Percentiles rank a stretch among this genome's conserved stretches.
phyloP scores from a whole-genome alignment of 2,329 filamentous ascomycete genomes.

The Salinomyces thailandicus region DNA sequence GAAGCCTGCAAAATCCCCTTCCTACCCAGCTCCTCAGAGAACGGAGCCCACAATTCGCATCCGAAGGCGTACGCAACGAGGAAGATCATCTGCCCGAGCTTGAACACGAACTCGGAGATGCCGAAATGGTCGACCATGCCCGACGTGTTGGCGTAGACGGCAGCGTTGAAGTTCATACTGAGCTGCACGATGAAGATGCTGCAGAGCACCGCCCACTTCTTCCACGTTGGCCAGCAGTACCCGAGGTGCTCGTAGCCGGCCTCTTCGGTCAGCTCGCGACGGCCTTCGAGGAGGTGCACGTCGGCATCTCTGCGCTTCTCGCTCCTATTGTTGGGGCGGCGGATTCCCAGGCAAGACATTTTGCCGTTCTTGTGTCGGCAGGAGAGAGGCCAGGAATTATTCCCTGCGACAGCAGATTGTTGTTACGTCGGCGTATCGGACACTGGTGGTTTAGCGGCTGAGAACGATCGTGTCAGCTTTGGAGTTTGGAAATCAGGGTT shows the following conservation, averaged over 20 bases:
- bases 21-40: slow-evolving; percentile 73
- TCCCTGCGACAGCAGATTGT: no score
- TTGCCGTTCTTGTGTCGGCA: no score
- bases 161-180: slow-evolving; percentile 47
- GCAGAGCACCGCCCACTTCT: slow-evolving; percentile 43
- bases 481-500: no score
- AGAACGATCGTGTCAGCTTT: no score
- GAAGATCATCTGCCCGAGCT: slow-evolving; percentile 68
- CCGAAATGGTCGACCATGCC: slow-evolving; percentile 51
- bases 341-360: no score
- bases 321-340: no score
- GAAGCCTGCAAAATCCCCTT: slow-evolving; percentile 64
- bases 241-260: slow-evolving; percentile 32
- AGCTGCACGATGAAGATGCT: slow-evolving; percentile 44
- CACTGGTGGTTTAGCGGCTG: no score
- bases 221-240: slow-evolving; percentile 35
- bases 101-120: slow-evolving; percentile 58
- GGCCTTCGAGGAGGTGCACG: slow-evolving; percentile 1
- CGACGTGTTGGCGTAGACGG: slow-evolving; percentile 32
- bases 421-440: no score
- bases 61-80: slow-evolving; percentile 73
- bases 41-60: slow-evolving; percentile 80
- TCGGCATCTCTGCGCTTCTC: no score
- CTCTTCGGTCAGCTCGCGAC: slow-evolving; percentile 17
- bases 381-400: no score